Base-by-base conservation (phyloP, 257 asterid species). In the Lavandula angustifolia region DNA sequence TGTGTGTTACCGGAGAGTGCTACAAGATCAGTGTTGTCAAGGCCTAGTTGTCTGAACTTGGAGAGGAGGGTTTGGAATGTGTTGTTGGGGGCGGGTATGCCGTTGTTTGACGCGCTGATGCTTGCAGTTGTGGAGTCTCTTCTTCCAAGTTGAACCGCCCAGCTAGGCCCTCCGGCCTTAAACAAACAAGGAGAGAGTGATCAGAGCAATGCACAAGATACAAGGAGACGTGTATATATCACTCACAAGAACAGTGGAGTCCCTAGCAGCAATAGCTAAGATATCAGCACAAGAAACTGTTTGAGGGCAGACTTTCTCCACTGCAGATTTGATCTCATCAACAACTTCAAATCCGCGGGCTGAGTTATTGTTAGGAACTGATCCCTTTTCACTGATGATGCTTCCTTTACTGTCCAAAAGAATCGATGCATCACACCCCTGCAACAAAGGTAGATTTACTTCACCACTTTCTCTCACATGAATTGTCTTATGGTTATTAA, bases 361-460 rank as follows among this genome's bases (percentile, higher is more conserved):
- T 0, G 87, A 83, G 14, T 83, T 83, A 32, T 70, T 70, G 66
- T 83, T 83, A 9, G 89, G 81, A 2, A 69, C 73, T 11, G 89
- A 75, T 32, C 62, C 29, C 70, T 83, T 83, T 29, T 81, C 89
- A 33, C 81, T 76, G 32, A 40, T 11, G 49, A 81, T 12, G 67
- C 49, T 48, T 38, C 64, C 64, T 2, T 38, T 57, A 59, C 71
- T 72, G 60, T 83, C 89, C 74, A 83, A 49, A 37, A 80, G 79
- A 14, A 83, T 9, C 0, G 89, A 83, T 54, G 86, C 87, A 64
- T 83, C 89, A 58, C 89, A 83, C 32, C 89, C 89, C 89, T 79
- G 46, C 63, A 64, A 7, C 1, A 7, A 34, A 34, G 2, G 7
- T 34, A 34, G 5, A 34, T 7, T 4, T 34, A 5, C 38, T 34